These are phyloP conservation scores for Trichoderma oligosporum DNA, from an alignment of 2,329 filamentous ascomycete species.

Conservation along the genomic window DNA sequence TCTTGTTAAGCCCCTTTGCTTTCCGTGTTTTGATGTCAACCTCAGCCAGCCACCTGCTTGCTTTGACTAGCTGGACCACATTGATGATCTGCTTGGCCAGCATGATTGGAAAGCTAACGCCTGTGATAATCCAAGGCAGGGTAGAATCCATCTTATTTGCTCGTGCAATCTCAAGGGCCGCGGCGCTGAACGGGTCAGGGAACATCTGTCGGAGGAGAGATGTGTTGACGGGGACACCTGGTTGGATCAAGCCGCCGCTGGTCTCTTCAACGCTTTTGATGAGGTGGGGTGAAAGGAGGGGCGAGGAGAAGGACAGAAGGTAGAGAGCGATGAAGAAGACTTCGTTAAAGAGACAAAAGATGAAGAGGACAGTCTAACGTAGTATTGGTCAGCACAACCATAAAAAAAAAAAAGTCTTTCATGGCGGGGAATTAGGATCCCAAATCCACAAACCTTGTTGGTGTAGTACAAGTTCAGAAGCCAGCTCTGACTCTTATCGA, in stretches of 20 bases:
- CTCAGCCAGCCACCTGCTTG: conserved; percentile 86
- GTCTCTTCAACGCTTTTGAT: conserved; percentile 58
- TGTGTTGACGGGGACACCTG: conserved; percentile 66
- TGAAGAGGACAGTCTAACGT: conserved; percentile 77
- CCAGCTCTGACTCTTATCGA: conserved; percentile 83
- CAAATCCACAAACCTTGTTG: conserved; percentile 71
- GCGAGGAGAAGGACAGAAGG: conserved; percentile 93
- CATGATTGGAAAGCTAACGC: conserved; percentile 83
- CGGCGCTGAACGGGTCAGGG: conserved; percentile 85
- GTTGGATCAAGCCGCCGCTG: conserved; percentile 51
- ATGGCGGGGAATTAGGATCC: conserved; percentile 1
- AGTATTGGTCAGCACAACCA: background rate
- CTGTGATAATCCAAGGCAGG: conserved; percentile 66
- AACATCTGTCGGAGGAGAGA: conserved; percentile 72
- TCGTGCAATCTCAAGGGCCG: conserved; percentile 84
- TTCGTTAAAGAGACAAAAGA: conserved; percentile 88
- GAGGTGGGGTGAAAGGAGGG: conserved; percentile 80
- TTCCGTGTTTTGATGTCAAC: conserved; percentile 70
- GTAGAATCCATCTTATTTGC: conserved; percentile 88
- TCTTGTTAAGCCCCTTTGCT: conserved; percentile 50
- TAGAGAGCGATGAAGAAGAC: conserved; percentile 98
- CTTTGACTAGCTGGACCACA: conserved; percentile 88
- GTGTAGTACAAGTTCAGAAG: conserved; percentile 94
- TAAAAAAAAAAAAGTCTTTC: too few species aligned
- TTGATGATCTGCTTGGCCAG: conserved; percentile 90